Base-by-base conservation (phyloP, 805 yeast genomes). In the Candida alai region DNA sequence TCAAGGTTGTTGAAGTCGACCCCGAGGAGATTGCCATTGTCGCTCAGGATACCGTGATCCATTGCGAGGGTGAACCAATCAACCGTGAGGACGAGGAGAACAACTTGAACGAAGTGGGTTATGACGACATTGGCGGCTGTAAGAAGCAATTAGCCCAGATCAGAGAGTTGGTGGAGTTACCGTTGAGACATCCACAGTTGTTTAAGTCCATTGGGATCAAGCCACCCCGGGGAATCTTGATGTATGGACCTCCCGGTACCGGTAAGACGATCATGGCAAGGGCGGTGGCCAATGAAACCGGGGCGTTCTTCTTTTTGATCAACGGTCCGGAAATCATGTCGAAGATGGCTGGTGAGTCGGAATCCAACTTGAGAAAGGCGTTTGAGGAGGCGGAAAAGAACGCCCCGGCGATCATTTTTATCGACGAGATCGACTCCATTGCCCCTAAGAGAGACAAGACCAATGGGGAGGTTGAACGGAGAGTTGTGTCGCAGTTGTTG, bases 371-470 rank as follows among this genome's bases (percentile, higher is more conserved):
- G 62, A 80, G 98, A 72, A 89, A 89, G 67, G 98, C 98, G 2
- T 93, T 93, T 52, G 98, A 93, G 68, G 98, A 93, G 68, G 98
- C 98, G 37, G 98, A 93, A 68, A 93, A 93, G 70, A 90, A 93
- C 62, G 93, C 97, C 11, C 98, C 98, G 12, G 78, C 98, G 10
- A 93, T 93, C 54, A 93, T 93, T 45, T 93, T 93, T 70, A 93
- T 93, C 56, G 98, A 93, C 68, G 98, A 93, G 68, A 93, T 93
- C 46, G 98, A 93, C 62, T 90, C 97, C 11, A 93, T 93, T 54
- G 98, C 98, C 34, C 98, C 98, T 62, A 93, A 93, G 82, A 87
- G 98, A 73, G 98, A 93, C 73, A 93, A 93, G 80, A 93, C 98
- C 35, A 93, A 93, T 60, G 98, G 98, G 70, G 98, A 93, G 68